Conservation (phyloP, 106 monocot genomes). For the Dioscorea zingiberensis region DNA sequence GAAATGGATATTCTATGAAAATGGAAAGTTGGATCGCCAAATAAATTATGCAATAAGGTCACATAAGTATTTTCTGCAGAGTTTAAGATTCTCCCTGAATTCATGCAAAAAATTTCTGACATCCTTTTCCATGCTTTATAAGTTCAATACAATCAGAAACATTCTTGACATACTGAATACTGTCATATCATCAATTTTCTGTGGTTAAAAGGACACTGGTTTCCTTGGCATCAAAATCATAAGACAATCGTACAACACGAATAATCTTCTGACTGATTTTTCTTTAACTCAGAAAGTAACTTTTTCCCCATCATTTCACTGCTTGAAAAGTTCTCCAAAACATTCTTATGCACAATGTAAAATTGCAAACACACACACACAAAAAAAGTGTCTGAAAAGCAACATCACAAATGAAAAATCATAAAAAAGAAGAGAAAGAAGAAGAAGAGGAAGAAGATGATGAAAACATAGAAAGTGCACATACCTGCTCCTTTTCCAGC, state of each 20-base stretch:
- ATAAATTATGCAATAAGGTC: background rate
- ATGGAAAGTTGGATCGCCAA: background rate
- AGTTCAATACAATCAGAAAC: too few relatives aligned
- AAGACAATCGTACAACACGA: background rate
- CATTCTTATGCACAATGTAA: background rate
- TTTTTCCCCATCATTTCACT: too few relatives aligned
- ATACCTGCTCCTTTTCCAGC: constrained; percentile 28
- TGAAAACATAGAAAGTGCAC: background rate
- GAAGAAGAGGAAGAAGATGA: background rate
- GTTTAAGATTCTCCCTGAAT: too few relatives aligned
- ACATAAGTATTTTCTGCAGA: background rate
- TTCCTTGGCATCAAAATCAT: background rate
- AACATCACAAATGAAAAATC: background rate
- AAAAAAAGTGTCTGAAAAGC: too few relatives aligned
- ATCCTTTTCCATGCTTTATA: too few relatives aligned
- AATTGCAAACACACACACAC: too few relatives aligned
- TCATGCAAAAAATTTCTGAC: constrained; percentile 16
- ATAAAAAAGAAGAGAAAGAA: constrained; percentile 8
- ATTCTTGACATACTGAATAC: too few relatives aligned
- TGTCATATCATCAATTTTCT: too few relatives aligned
- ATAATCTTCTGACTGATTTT: too few relatives aligned
- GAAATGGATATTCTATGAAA: too few relatives aligned
- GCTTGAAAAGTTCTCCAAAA: background rate
- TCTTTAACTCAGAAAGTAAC: too few relatives aligned
- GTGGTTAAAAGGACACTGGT: too few relatives aligned